Percentiles rank a stretch among this genome's conserved stretches.
Conservation (phyloP, 139 green algal genomes). For the Chlamydomonas sp. region DNA sequence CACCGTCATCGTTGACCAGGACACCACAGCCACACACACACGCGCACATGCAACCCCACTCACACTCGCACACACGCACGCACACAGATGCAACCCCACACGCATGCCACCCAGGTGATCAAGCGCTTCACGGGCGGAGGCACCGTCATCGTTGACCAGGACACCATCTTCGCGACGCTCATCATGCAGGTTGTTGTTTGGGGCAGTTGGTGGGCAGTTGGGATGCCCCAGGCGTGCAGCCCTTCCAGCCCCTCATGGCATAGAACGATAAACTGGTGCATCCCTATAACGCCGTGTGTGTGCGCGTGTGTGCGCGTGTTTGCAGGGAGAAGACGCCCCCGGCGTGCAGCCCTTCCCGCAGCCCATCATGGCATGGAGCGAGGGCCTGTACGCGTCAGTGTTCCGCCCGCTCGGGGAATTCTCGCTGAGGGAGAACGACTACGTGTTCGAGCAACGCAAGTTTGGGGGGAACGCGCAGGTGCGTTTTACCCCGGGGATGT, state of each 20-base stretch:
- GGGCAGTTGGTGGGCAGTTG: neutral
- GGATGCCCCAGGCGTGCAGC: constrained; percentile 10
- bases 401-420: constrained; percentile 62
- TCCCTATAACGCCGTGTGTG: too few relatives aligned
- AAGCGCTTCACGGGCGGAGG: constrained; percentile 89
- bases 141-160: constrained; percentile 88
- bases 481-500: too few relatives aligned
- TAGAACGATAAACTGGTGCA: constrained; percentile 78
- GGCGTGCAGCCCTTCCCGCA: constrained; percentile 18
- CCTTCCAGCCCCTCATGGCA: constrained; percentile 66
- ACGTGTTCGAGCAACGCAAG: constrained; percentile 78
- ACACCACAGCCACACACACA: constrained; percentile 43
- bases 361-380: constrained; percentile 85
- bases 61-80: neutral
- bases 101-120: constrained; percentile 54
- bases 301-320: too few relatives aligned
- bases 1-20: constrained; percentile 85
- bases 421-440: constrained; percentile 75
- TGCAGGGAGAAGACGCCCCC: neutral
- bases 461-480: constrained; percentile 98
- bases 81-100: neutral
- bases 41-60: neutral
- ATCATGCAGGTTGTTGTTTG: constrained; percentile 29
- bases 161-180: constrained; percentile 72
- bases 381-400: constrained; percentile 61